Percentiles rank a stretch among this genome's conserved stretches.
Conservation (phyloP, 2,329 filamentous ascomycete species). For the Fusarium foetens region DNA sequence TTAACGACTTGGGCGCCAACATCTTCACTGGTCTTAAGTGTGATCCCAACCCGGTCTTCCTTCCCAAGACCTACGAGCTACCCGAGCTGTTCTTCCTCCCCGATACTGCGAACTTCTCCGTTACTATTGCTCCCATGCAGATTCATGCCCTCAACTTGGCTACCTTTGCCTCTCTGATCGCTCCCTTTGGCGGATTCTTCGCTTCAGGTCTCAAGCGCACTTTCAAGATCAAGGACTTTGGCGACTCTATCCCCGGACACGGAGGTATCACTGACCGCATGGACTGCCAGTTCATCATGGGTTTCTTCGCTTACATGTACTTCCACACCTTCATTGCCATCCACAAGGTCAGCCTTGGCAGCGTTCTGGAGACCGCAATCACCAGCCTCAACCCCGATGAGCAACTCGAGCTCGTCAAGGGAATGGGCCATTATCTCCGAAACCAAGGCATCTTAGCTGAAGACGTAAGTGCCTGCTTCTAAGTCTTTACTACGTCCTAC, state of each 20-base stretch:
- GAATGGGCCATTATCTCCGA: slow-evolving; percentile 70
- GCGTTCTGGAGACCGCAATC: slow-evolving; percentile 90
- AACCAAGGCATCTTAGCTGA: slow-evolving; percentile 66
- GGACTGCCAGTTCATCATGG: slow-evolving; percentile 99
- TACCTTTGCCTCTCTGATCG: slow-evolving; percentile 94
- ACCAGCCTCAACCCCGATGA: slow-evolving; percentile 88
- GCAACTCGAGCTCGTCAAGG: slow-evolving; percentile 82
- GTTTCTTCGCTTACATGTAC: slow-evolving; percentile 98
- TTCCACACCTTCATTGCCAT: slow-evolving; percentile 97
- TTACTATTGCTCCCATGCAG: slow-evolving; percentile 88
- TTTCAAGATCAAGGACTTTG: slow-evolving; percentile 99
- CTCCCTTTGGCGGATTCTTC: slow-evolving; percentile 98
- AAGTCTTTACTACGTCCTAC: background rate
- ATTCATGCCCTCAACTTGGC: slow-evolving; percentile 91
- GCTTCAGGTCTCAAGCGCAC: slow-evolving; percentile 97
- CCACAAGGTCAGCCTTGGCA: slow-evolving; percentile 85
- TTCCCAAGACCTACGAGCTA: slow-evolving; percentile 77
- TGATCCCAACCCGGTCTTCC: slow-evolving; percentile 90
- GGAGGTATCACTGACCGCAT: slow-evolving; percentile 98
- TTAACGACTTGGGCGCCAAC: slow-evolving; percentile 95
- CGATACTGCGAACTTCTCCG: slow-evolving; percentile 66
- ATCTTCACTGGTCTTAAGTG: slow-evolving; percentile 91
- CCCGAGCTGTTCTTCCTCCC: slow-evolving; percentile 78
- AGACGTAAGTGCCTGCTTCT: slow-evolving; percentile 41
- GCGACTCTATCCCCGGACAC: slow-evolving; percentile 96